phyloP scores from a whole-genome alignment of 768 basidiomycete species.

The Kockovaella imperatae region DNA sequence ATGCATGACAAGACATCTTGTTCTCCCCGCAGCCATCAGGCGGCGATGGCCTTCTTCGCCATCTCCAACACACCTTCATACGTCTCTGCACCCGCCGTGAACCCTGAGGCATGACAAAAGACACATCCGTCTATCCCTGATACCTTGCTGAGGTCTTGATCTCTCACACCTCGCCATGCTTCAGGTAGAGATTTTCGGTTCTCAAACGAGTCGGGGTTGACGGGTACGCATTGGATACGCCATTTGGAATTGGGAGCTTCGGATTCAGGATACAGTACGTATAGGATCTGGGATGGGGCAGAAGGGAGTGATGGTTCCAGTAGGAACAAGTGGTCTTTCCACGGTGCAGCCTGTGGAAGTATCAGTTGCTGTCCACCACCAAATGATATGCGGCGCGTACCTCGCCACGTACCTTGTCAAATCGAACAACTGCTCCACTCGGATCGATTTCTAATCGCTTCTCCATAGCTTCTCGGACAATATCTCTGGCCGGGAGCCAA shows the following conservation, averaged over 20 bases:
- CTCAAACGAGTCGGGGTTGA: constrained; percentile 72
- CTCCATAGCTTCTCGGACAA: constrained; percentile 59
- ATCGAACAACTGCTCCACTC: constrained; percentile 67
- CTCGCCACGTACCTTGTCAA: constrained; percentile 53
- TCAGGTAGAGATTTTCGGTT: constrained; percentile 89
- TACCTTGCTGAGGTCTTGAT: constrained; percentile 64
- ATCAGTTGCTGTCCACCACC: constrained; percentile 1
- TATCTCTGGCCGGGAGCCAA: constrained; percentile 84
- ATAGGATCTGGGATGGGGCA: constrained; percentile 57
- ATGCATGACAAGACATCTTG: no score
- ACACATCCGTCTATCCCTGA: constrained; percentile 74
- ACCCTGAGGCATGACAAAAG: constrained; percentile 92
- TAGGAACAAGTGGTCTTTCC: constrained; percentile 82
- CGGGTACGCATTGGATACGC: constrained; percentile 88
- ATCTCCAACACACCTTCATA: constrained; percentile 77
- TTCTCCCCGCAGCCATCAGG: no score
- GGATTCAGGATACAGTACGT: constrained; percentile 70
- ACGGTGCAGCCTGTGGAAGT: constrained; percentile 35
- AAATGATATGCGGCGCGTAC: not conserved
- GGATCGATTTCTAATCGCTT: constrained; percentile 58
- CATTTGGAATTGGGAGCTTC: constrained; percentile 64
- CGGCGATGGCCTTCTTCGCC: constrained; percentile 50
- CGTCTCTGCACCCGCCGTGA: constrained; percentile 83
- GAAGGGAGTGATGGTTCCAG: constrained; percentile 57
- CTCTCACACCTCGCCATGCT: constrained; percentile 83